Percentiles rank a stretch among this genome's conserved stretches.
These are phyloP conservation scores for Trifolium repens DNA, from an alignment of 306 rosid genomes.

Conservation along the genomic window DNA sequence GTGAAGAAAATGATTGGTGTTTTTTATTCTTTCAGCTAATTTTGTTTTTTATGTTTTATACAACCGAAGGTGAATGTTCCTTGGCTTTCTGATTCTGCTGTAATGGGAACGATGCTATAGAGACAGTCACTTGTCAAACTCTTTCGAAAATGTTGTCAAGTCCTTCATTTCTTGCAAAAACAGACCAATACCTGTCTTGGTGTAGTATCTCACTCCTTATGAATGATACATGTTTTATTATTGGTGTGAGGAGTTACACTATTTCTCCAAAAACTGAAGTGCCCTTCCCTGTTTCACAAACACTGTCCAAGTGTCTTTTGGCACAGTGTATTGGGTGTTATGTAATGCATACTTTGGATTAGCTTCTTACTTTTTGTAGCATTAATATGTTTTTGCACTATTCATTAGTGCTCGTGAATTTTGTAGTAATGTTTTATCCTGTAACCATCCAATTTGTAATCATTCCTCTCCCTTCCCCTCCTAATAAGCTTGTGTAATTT, in stretches of 20 bases:
- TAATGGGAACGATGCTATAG: neutral
- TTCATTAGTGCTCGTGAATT: conserved; percentile 17
- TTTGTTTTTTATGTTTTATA: conserved; percentile 4
- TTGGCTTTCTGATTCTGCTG: neutral
- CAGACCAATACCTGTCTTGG: neutral
- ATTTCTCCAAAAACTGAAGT: conserved; percentile 17
- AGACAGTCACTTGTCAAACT: neutral
- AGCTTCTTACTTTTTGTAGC: conserved; percentile 14
- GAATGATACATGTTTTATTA: neutral
- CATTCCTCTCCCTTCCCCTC: neutral
- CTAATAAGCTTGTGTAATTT: conserved; percentile 21
- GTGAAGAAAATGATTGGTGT: neutral
- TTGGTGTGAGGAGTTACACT: neutral
- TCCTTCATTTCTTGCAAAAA: neutral
- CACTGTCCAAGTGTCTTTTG: conserved; percentile 6
- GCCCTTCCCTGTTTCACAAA: neutral
- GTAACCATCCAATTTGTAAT: conserved; percentile 2
- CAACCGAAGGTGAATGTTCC: conserved; percentile 3
- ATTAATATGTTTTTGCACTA: conserved; percentile 10
- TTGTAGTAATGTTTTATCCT: conserved; percentile 18
- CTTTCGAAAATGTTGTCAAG: neutral
- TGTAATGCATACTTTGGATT: conserved; percentile 11
- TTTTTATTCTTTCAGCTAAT: neutral
- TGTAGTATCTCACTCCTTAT: neutral
- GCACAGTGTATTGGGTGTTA: conserved; percentile 8